phyloP scores from a whole-genome alignment of 1,284 basidiomycete genomes.

The Rugosomyces carneus region DNA sequence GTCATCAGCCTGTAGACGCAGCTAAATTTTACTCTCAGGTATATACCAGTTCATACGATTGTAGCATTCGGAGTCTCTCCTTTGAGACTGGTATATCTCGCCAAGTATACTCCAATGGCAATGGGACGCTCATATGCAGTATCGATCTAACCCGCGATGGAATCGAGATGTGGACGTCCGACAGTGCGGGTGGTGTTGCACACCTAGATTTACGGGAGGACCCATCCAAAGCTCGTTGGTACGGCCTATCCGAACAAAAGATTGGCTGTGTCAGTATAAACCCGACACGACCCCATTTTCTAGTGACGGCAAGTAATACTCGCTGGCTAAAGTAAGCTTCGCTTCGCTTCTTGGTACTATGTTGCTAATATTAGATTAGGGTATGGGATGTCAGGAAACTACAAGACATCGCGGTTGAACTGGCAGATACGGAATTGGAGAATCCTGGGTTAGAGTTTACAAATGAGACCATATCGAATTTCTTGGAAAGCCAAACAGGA shows the following conservation, averaged over 20 bases:
- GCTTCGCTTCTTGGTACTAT: not conserved
- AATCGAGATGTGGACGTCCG: conserved; percentile 77
- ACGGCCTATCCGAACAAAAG: conserved; percentile 61
- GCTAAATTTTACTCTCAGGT: conserved; percentile 36
- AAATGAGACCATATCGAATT: conserved; percentile 41
- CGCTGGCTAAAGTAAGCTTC: conserved; percentile 54
- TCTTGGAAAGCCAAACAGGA: conserved; percentile 44
- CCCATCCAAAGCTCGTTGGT: conserved; percentile 50
- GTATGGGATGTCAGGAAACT: conserved; percentile 75
- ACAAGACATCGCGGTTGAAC: conserved; percentile 29
- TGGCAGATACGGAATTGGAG: conserved; percentile 20
- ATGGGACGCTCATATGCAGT: conserved; percentile 50
- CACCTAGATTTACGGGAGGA: conserved; percentile 68
- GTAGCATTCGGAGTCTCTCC: conserved; percentile 64
- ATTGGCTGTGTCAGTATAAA: conserved; percentile 75
- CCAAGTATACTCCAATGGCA: conserved; percentile 59
- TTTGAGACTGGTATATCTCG: conserved; percentile 62
- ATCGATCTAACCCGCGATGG: conserved; percentile 62
- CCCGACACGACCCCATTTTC: conserved; percentile 55
- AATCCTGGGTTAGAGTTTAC: conserved; percentile 39
- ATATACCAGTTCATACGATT: conserved; percentile 75
- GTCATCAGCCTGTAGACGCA: conserved; percentile 18
- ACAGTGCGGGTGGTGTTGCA: conserved; percentile 58
- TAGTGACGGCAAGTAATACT: conserved; percentile 70
- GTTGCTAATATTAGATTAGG: conserved; percentile 30